These are phyloP conservation scores for Ettlia oleoabundans DNA, from an alignment of 139 green algal genomes.

Conservation along the genomic window DNA sequence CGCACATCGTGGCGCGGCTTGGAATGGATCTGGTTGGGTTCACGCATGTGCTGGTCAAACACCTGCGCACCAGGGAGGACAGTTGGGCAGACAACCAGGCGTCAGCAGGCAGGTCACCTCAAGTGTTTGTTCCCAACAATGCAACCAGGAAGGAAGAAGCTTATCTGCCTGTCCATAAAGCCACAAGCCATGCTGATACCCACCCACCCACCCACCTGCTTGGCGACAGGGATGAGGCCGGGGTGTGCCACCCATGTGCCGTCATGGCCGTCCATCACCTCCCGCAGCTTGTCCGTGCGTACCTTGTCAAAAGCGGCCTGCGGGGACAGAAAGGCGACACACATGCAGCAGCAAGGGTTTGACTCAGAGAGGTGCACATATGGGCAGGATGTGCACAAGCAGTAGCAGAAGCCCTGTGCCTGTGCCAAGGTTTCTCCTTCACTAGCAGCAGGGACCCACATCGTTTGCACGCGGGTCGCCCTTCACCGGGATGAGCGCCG, in stretches of 20 bases:
- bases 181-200: too few species aligned
- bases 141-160: too few species aligned
- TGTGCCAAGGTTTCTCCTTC: too few species aligned
- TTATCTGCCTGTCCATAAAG: too few species aligned
- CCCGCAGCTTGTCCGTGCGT: constrained; percentile 83
- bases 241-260: constrained; percentile 89
- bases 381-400: too few species aligned
- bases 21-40: constrained; percentile 76
- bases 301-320: constrained; percentile 62
- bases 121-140: too few species aligned
- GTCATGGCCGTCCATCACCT: constrained; percentile 85
- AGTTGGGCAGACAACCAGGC: constrained; percentile 13
- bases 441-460: background rate
- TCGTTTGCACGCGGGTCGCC: constrained; percentile 75
- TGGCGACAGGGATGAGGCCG: constrained; percentile 73
- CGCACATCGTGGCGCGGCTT: constrained; percentile 67
- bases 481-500: constrained; percentile 90
- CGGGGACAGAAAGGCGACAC: too few species aligned
- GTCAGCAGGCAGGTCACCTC: constrained; percentile 61
- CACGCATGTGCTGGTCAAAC: constrained; percentile 79
- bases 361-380: too few species aligned
- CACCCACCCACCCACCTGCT: too few species aligned
- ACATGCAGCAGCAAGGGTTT: too few species aligned
- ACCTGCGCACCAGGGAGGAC: background rate
- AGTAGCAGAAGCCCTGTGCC: too few species aligned